Evolutionary conservation across 2,329 filamentous ascomycete genomes (phyloP).

Genomic region (Botrytis paeoniae): DNA sequence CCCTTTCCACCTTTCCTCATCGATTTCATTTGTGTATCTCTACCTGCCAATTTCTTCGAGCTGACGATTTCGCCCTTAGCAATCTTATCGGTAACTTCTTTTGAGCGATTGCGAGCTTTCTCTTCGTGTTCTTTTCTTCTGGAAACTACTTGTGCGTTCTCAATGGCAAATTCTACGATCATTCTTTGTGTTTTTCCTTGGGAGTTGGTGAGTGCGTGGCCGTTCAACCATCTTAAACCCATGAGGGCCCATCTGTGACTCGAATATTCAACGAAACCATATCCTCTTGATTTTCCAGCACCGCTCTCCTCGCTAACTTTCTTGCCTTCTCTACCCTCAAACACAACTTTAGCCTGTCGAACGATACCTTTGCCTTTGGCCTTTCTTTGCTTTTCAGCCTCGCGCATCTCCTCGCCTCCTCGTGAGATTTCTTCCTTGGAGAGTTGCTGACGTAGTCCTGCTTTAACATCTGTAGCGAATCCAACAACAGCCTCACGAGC

Average conservation of each 20-base stretch:
- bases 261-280: slow-evolving; percentile 96
- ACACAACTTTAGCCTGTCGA: slow-evolving; percentile 90
- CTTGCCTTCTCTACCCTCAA: slow-evolving; percentile 79
- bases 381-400: slow-evolving; percentile 76
- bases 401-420: slow-evolving; percentile 74
- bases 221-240: slow-evolving; percentile 92
- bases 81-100: slow-evolving; percentile 38
- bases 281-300: slow-evolving; percentile 82
- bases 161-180: slow-evolving; percentile 96
- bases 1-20: slow-evolving; percentile 39
- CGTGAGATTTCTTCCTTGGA: slow-evolving; percentile 86
- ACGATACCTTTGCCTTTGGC: slow-evolving; percentile 83
- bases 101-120: slow-evolving; percentile 46
- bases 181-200: slow-evolving; percentile 81
- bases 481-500: slow-evolving; percentile 91
- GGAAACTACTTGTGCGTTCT: slow-evolving; percentile 93
- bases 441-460: slow-evolving; percentile 69
- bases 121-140: slow-evolving; percentile 65
- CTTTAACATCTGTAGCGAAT: slow-evolving; percentile 86
- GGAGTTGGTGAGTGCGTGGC: slow-evolving; percentile 57
- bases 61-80: slow-evolving; percentile 34
- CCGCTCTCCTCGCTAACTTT: slow-evolving; percentile 77
- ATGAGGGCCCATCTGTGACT: slow-evolving; percentile 93
- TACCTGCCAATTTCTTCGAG: slow-evolving; percentile 37
- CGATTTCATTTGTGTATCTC: slow-evolving; percentile 38